Base-by-base conservation (phyloP, 1,284 basidiomycete genomes). In the Marasmius fiardii region DNA sequence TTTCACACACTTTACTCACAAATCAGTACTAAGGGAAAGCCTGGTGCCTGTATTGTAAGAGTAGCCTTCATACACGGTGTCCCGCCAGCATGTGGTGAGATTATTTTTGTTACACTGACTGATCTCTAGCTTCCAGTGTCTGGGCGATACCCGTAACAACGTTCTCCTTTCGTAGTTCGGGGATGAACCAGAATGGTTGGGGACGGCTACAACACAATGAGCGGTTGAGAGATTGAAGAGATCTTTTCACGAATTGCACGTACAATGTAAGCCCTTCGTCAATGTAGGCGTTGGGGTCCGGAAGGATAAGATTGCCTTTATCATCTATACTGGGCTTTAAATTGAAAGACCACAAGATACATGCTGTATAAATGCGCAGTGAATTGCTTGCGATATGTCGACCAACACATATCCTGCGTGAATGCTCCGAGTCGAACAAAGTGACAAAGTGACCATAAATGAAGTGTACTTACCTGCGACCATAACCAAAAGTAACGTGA, bases 401-500 rank as follows among this genome's bases (percentile, higher is more conserved):
- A 10, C 62, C 62, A 24, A 58, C 55, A 37, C 62, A 63, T 18
- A 61, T 60, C 18, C 61, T 60, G 68, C 28, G 4, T 18, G 12
- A 14, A 7, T 14, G 18, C 26, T 55, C 31, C 52, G 54, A 33
- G 56, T n/a, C n/a, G n/a, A n/a, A n/a, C n/a, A n/a, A n/a, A n/a
- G 1, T n/a, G 16, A 43, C 39, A 41, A 20, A 41, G 28, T 31
- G 14, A 20, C 39, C 1, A 16, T n/a, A 7, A 18, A 49, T 43
- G n/a, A n/a, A 21, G 18, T 1, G 34, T 18, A 53, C 48, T 33
- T 11, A 60, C 62, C 62, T 50, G 16, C 56, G 43, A 7, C 63
- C 60, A 43, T 63, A 63, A 8, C 60, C 63, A 43, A 55, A 64
- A 2, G 61, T 57, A 37, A 58, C 55, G 39, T 64, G 63, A 18